Evolutionary conservation across 2,329 filamentous ascomycete genomes (phyloP).

Genomic region (Alternaria burnsii): DNA sequence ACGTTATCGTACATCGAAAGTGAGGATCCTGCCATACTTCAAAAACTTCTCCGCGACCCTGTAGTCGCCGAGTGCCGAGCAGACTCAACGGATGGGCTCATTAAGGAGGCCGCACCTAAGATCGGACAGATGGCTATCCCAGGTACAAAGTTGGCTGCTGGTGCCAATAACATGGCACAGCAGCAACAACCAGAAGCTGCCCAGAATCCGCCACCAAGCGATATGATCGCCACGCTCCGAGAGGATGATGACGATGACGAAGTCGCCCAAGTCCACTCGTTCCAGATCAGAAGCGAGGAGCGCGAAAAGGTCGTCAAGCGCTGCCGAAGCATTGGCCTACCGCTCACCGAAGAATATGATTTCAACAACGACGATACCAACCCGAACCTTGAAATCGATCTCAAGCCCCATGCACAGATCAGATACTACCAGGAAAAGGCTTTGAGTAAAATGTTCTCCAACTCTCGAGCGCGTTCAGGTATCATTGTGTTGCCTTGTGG

Average conservation of each 20-base stretch:
- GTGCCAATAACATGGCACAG: conserved; percentile 73
- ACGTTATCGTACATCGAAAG: conserved; percentile 96
- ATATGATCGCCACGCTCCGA: conserved; percentile 73
- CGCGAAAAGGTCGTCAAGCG: conserved; percentile 90
- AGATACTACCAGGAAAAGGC: conserved; percentile 97
- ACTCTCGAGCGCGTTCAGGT: conserved; percentile 94
- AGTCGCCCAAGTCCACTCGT: conserved; percentile 87
- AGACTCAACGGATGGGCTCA: conserved; percentile 76
- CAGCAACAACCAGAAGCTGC: conserved; percentile 38
- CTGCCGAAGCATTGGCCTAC: conserved; percentile 85
- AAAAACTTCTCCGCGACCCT: conserved; percentile 83
- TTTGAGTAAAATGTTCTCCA: conserved; percentile 99
- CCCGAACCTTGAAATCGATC: conserved; percentile 89
- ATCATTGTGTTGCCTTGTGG: conserved; percentile 97
- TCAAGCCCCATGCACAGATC: conserved; percentile 88
- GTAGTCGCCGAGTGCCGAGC: conserved; percentile 82
- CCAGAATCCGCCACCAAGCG: conserved; percentile 52
- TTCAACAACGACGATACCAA: conserved; percentile 92
- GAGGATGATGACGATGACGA: conserved; percentile 84
- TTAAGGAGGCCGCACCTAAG: conserved; percentile 82
- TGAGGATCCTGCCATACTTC: conserved; percentile 83
- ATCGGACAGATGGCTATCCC: conserved; percentile 90
- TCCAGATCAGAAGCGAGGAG: conserved; percentile 83
- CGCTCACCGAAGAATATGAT: conserved; percentile 95
- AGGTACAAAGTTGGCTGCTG: conserved; percentile 91